Evolutionary conservation across 352 stramenopile species (phyloP), one percentile per base, ranked within the genome.

Genomic region (Globisporangium rhizosaccharum): DNA sequence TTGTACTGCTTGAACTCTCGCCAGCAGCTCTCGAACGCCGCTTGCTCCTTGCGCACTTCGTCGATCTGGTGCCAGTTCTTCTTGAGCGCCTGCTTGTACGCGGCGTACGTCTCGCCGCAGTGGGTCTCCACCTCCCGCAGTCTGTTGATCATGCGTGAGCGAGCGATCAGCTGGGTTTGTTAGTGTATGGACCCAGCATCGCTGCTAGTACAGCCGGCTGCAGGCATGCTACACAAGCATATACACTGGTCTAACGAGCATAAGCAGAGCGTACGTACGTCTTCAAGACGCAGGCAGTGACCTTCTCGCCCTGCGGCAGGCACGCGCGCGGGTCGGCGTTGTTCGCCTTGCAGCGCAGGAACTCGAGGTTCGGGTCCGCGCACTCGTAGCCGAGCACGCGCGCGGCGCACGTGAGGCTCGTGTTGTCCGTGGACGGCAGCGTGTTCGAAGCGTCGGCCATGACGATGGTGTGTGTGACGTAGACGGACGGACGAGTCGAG

Each of bases 61-160:
- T 96, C 81, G 46, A 91, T 79, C 69, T 87, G 79, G 67, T 92
- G 83, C 83, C 83, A 93, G 75, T 92, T 96, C 74, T 89, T 86
- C 76, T 93, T 89, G 12, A 96, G 69, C 59, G 85, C 86, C 68
- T 82, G 81, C 72, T 94, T 91, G 81, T 94, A 96, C 70, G 82
- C 82, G 60, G 73, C 60, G 75, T 89, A 96, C 52, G 82, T 85
- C 49, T 92, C 84, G n/a, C 82, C 84, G 72, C 87, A 96, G 64
- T 94, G 66, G 41, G 63, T 83, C 67, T 96, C 87, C 12, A 92
- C 65, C 54, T 89, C 76, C 45, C 78, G 80, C 55, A 96, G 72
- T 41, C 85, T 94, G 51, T 20, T 56, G 12, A 18, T 56, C 23
- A 18, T 39, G 33, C 8, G 33, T 39, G 33, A 39, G 33, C 9